Base-by-base conservation (phyloP, 108 stramenopile species). In the Aureococcus anophagefferens region DNA sequence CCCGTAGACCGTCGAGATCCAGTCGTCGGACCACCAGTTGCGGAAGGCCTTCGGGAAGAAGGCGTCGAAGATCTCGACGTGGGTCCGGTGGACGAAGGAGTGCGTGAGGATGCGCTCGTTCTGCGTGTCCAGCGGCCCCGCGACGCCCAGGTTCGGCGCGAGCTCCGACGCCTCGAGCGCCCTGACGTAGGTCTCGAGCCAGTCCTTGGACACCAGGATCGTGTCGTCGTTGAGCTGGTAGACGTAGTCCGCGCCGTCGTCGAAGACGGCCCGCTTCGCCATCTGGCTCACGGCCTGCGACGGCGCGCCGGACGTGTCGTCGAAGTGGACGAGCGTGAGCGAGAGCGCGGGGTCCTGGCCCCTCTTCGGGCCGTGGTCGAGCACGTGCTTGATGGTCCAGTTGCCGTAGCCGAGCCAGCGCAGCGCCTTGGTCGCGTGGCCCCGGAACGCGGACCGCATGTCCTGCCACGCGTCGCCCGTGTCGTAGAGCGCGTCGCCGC, bases 21-120 rank as follows among this genome's bases (percentile, higher is more conserved):
- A 87, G 79, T 85, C 84, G 72, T 87, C 86, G 44, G 83, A 70
- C 51, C 80, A 87, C 71, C 80, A 87, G 73, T 87, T 84, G 37
- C 78, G 76, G 59, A 85, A 83, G 37, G 77, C 69, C 63, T 66
- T 14, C 28, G 86, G 86, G 66, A 84, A 87, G 66, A 82, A 80
- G 30, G 73, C 70, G 69, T 80, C 82, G 72, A 87, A 87, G n/a
- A 87, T 85, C 30, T 78, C 71, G 25, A 81, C 36, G 68, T 87
- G 86, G 30, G 77, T 80, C 17, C 82, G 73, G 70, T 87, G 84
- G 31, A 84, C 84, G 74, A 87, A 81, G 70, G 78, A 79, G 59
- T 87, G 84, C 21, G 84, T 82, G 63, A 85, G 63, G 46, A 85
- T 82, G 33, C 69, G 51, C 35, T 64, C 72, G 66, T 83, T 83